phyloP scores from a whole-genome alignment of 257 asterid genomes.

The Penstemon barbatus region DNA sequence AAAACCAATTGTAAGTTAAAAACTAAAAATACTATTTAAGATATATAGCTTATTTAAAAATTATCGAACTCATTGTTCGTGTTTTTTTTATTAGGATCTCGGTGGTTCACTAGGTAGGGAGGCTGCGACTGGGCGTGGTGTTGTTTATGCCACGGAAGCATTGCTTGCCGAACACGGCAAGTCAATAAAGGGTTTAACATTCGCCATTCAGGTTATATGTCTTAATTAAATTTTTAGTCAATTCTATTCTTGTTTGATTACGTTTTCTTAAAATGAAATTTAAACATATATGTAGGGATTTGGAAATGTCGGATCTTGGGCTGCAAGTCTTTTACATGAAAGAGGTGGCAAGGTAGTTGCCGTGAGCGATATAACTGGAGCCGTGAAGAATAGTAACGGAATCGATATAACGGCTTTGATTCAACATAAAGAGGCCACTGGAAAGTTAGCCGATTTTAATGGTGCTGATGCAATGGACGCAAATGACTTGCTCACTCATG shows the following conservation, averaged over 20 bases:
- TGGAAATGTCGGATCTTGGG: conserved; percentile 95
- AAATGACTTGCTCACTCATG: conserved; percentile 61
- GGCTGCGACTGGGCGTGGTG: conserved; percentile 98
- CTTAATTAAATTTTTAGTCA: conserved; percentile 5
- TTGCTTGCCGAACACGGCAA: conserved; percentile 87
- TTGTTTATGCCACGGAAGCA: conserved; percentile 77
- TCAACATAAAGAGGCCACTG: conserved; percentile 59
- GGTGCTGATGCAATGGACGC: conserved; percentile 77
- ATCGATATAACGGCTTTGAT: conserved; percentile 67
- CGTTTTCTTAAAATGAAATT: conserved; percentile 23
- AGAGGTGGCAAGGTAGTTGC: conserved; percentile 81
- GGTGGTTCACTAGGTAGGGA: conserved; percentile 95
- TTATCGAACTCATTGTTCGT: conserved; percentile 4
- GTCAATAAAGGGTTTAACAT: conserved; percentile 65
- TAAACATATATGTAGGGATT: conserved; percentile 58
- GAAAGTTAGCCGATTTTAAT: conserved; percentile 50
- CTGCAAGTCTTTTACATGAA: conserved; percentile 79
- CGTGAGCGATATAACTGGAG: conserved; percentile 89
- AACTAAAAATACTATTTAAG: neutral
- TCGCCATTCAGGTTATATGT: conserved; percentile 67
- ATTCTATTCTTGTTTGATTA: neutral
- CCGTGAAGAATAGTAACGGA: conserved; percentile 61
- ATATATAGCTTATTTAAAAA: neutral
- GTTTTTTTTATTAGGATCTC: conserved; percentile 56
- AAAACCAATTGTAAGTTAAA: conserved; percentile 76